A percentile compares a stretch with the other conserved stretches of the same genome.
Evolutionary conservation across 2,329 filamentous ascomycete species (phyloP).

Genomic region (Juglanconis sp.): DNA sequence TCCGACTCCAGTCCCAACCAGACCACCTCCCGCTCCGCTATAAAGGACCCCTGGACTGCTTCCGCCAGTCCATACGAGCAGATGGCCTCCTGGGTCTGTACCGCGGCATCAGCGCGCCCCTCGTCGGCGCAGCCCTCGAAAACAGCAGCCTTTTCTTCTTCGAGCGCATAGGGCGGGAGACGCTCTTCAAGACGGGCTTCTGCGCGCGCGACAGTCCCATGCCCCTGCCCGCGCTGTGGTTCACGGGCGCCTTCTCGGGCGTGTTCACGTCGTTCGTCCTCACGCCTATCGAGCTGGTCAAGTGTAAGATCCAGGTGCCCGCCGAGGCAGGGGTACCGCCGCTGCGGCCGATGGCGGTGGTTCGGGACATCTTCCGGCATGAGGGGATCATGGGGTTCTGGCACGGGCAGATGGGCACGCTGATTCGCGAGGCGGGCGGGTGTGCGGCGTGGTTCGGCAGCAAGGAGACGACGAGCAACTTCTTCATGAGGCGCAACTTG

Average conservation of each 20-base stretch:
- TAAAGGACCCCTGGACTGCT: conserved; percentile 86
- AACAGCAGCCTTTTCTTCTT: conserved; percentile 92
- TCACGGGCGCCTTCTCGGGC: conserved; percentile 82
- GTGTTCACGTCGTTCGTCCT: conserved; percentile 86
- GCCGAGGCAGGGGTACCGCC: conserved; percentile 41
- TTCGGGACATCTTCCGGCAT: conserved; percentile 75
- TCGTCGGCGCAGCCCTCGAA: conserved; percentile 88
- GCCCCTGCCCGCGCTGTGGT: conserved; percentile 70
- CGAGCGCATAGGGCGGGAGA: conserved; percentile 70
- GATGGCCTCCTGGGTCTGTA: conserved; percentile 84
- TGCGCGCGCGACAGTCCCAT: conserved; percentile 56
- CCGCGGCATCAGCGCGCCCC: conserved; percentile 85
- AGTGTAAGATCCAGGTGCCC: conserved; percentile 95
- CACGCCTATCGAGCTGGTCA: conserved; percentile 94
- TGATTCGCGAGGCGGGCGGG: conserved; percentile 91
- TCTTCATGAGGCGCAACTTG: conserved; percentile 62
- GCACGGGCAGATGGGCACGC: conserved; percentile 89
- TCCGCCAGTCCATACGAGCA: conserved; percentile 75
- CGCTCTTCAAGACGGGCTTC: conserved; percentile 53
- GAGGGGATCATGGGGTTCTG: conserved; percentile 86
- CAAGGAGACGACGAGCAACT: conserved; percentile 74
- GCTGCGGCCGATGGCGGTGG: conserved; percentile 66
- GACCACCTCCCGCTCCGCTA: conserved; percentile 79
- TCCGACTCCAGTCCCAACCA: conserved; percentile 93
- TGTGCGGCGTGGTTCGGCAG: conserved; percentile 93